Base-by-base conservation (phyloP, 225 moss, liverwort and hornwort genomes). In the Ulota crispa region DNA sequence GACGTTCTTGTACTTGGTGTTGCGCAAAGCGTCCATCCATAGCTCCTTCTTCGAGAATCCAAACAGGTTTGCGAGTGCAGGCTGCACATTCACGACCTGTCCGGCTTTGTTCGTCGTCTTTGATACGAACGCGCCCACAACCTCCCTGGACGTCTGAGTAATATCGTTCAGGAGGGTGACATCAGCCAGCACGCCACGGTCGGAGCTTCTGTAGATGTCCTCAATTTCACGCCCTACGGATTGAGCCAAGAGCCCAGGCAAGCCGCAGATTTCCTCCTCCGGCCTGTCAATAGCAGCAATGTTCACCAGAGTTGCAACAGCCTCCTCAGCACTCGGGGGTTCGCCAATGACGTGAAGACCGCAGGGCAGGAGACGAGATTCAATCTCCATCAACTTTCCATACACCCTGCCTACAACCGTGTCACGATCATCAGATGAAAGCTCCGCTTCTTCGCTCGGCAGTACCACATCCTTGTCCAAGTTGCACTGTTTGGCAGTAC, bases 271-370 rank as follows among this genome's bases (percentile, higher is more conserved):
- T 30, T 92, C 92, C 78, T 99, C 98, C 84, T 99, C 98, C 0
- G 98, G 95, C 68, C 98, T 91, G 75, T 99, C 98, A 47, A 99
- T 96, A 34, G 95, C 98, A 23, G 93, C 96, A n/a, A 99, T 99
- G 64, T 99, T 99, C 19, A 99, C 98, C 7, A 99, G 83, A 12
- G 98, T 96, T 15, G 98, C 98, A 7, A 96, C 93, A 9, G 98
- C 98, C 77, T 99, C 98, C 20, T 91, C 86, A 4, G 98, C 96
- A 56, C 93, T 99, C 5, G 98, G 98, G 18, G 98, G 96, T 79
- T 99, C 98, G 32, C 98, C 98, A 41, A 99, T 99, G 43, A 99
- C 71, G 73, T 99, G 98, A 74, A 99, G 79, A 15, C 98, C 98
- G 39, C 98, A 99, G 23, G 98, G 98, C 72, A 99, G 66, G 12